Evolutionary conservation across 2,329 filamentous ascomycete genomes (phyloP).

Genomic region (Ophiocordyceps robertsii): DNA sequence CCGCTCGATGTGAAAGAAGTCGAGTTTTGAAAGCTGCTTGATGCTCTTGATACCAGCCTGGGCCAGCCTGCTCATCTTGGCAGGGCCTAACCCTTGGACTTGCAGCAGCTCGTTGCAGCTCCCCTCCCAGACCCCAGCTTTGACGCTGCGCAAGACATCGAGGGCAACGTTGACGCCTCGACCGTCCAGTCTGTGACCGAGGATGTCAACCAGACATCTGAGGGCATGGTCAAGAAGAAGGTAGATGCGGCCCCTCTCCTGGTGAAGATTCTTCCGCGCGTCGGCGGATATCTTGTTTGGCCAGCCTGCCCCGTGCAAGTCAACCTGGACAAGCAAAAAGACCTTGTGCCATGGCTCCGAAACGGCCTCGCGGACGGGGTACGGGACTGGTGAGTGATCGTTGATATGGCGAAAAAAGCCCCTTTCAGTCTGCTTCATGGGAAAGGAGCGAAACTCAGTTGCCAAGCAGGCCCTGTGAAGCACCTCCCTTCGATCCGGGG

Average conservation of each 20-base stretch:
- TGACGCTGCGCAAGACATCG: slow-evolving; percentile 64
- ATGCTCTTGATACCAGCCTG: slow-evolving; percentile 59
- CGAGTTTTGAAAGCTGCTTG: slow-evolving; percentile 51
- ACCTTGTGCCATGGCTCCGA: slow-evolving; percentile 57
- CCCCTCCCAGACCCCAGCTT: slow-evolving; percentile 69
- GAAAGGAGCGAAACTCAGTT: slow-evolving; percentile 22
- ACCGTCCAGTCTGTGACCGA: slow-evolving; percentile 40
- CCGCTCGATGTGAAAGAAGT: slow-evolving; percentile 62
- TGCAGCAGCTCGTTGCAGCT: slow-evolving; percentile 72
- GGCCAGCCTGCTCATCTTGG: slow-evolving; percentile 60
- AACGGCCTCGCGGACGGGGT: slow-evolving; percentile 26
- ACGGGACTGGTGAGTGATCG: slow-evolving; percentile 22
- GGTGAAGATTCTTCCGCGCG: slow-evolving; percentile 18
- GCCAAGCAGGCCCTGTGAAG: slow-evolving; percentile 24
- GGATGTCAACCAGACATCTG: slow-evolving; percentile 24
- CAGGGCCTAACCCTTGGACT: slow-evolving; percentile 63
- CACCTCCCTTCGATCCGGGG: slow-evolving; percentile 17
- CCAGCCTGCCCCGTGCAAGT: slow-evolving; percentile 50
- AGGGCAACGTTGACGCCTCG: slow-evolving; percentile 54
- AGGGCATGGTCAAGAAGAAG: slow-evolving; percentile 18
- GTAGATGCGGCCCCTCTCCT: slow-evolving; percentile 18
- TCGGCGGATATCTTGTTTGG: slow-evolving; percentile 31
- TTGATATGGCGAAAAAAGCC: slow-evolving; percentile 25
- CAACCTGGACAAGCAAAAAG: slow-evolving; percentile 60
- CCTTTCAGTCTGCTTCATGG: slow-evolving; percentile 19